A percentile compares a stretch with the other conserved stretches of the same genome.
Conservation (phyloP, 2,329 filamentous ascomycete species). For the Aspergillus fijiensis region DNA sequence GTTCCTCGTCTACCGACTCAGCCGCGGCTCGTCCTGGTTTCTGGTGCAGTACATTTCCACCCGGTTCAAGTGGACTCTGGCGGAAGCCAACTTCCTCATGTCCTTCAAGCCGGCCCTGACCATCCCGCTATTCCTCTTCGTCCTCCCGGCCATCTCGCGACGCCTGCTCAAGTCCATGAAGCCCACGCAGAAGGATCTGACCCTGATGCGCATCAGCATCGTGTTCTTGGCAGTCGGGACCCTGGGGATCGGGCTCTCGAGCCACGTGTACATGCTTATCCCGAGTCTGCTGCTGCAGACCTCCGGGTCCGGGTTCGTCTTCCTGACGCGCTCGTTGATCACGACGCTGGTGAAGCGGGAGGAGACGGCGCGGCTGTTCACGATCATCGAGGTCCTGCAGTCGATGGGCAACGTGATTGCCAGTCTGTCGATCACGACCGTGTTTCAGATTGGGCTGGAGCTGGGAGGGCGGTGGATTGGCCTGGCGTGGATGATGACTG, state of each 20-base stretch:
- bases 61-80: conserved; percentile 51
- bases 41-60: conserved; percentile 54
- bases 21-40: conserved; percentile 48
- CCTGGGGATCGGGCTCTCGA: conserved; percentile 48
- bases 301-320: conserved; percentile 49
- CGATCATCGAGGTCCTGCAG: conserved; percentile 51
- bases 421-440: conserved; percentile 46
- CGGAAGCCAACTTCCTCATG: conserved; percentile 44
- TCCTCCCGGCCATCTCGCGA: conserved; percentile 45
- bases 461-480: conserved; percentile 50
- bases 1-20: conserved; percentile 51
- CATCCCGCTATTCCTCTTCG: conserved; percentile 48
- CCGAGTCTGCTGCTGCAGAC: conserved; percentile 50
- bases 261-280: conserved; percentile 44
- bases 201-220: conserved; percentile 48
- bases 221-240: conserved; percentile 46
- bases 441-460: conserved; percentile 50
- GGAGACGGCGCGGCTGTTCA: conserved; percentile 51
- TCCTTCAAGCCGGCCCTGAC: conserved; percentile 50
- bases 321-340: conserved; percentile 48
- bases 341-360: conserved; percentile 50
- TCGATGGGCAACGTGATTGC: conserved; percentile 49
- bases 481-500: conserved; percentile 47
- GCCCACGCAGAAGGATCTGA: conserved; percentile 46
- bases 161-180: conserved; percentile 39